These are phyloP conservation scores for Suhomyces bolitotheri DNA, from an alignment of 1,139 yeast genomes.

Conservation along the genomic window DNA sequence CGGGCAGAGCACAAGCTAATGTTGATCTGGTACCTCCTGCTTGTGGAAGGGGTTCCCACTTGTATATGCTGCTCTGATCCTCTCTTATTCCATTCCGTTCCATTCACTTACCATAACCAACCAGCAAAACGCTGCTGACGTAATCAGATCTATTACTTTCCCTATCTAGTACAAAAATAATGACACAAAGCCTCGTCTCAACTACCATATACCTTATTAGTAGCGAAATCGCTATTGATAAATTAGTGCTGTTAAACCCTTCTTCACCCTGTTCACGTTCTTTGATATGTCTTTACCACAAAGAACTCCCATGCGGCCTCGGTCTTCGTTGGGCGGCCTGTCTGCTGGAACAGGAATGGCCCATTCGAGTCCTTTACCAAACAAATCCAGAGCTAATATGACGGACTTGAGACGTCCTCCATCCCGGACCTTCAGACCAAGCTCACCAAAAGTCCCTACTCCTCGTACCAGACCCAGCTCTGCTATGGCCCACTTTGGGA, in stretches of 20 bases:
- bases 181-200: constrained; percentile 11
- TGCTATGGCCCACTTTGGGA: constrained; percentile 31
- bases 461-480: constrained; percentile 39
- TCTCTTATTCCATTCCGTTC: no score
- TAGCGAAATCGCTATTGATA: no score
- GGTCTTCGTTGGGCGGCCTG: constrained; percentile 17
- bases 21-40: no score
- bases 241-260: no score
- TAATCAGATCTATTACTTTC: constrained; percentile 8
- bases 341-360: constrained; percentile 4
- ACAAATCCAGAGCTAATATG: constrained; percentile 13
- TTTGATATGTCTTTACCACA: constrained; percentile 17
- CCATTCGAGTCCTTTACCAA: constrained; percentile 11
- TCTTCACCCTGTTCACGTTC: no score
- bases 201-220: no score
- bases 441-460: constrained; percentile 19
- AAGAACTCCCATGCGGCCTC: constrained; percentile 16
- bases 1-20: no score
- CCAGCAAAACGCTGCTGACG: not conserved
- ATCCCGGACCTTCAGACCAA: constrained; percentile 21
- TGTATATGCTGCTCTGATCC: no score
- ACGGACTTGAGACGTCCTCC: constrained; percentile 25
- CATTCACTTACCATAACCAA: no score
- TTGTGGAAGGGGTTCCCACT: no score
- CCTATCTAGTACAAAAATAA: constrained; percentile 10